Evolutionary conservation across 139 green algal genomes (phyloP).

Genomic region (Picochlorum sp.): DNA sequence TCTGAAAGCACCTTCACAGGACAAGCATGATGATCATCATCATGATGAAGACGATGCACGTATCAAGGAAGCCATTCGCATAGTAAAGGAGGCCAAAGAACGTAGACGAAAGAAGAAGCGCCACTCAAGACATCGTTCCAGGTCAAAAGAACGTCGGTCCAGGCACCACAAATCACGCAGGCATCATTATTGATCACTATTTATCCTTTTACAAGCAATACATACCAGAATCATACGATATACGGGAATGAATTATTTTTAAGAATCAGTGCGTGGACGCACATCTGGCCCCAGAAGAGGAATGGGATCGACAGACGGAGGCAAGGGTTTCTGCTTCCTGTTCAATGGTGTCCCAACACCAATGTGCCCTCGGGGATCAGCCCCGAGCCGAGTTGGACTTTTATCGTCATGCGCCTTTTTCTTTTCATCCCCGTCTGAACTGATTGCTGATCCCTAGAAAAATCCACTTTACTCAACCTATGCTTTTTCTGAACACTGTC

Average conservation of each 20-base stretch:
- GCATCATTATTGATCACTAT: neutral
- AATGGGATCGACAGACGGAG: slow-evolving; percentile 5
- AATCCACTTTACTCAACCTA: neutral
- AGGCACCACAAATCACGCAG: neutral
- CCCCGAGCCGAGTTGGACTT: neutral
- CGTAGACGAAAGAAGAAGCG: neutral
- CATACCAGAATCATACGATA: too few relatives aligned
- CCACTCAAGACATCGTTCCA: neutral
- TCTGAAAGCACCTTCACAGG: too few relatives aligned
- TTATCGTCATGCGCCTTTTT: neutral
- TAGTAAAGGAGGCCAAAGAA: neutral
- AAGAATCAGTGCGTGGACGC: neutral
- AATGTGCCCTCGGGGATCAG: neutral
- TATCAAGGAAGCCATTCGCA: neutral
- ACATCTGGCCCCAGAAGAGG: neutral
- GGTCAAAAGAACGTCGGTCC: neutral
- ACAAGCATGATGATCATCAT: too few relatives aligned
- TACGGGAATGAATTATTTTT: neutral
- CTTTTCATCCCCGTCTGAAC: neutral
- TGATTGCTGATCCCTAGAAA: neutral
- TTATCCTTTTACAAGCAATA: too few relatives aligned
- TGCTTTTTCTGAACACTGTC: neutral
- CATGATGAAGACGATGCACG: neutral
- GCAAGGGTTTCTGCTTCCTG: slow-evolving; percentile 8
- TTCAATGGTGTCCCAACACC: slow-evolving; percentile 13